These are phyloP conservation scores for Metschnikowia baotianmanensis DNA, from an alignment of 805 yeast genomes.

Conservation along the genomic window DNA sequence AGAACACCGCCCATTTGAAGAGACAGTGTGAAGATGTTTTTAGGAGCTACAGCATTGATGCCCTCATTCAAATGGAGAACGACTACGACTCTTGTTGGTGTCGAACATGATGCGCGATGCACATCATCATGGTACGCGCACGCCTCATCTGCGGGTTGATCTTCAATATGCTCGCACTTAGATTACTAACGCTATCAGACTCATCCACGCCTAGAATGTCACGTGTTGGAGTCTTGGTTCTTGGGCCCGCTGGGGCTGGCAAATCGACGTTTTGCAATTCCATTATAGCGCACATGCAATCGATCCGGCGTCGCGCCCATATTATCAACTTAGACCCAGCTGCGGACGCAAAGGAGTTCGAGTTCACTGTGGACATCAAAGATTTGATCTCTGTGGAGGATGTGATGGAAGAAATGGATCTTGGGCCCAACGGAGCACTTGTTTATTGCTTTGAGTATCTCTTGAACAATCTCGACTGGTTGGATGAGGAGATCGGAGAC, in stretches of 20 bases:
- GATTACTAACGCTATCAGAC: background rate
- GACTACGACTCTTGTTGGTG: constrained; percentile 72
- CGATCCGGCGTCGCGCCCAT: constrained; percentile 90
- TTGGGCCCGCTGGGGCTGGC: constrained; percentile 99
- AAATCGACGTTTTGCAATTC: constrained; percentile 90
- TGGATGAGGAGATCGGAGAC: constrained; percentile 96
- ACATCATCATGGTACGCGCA: constrained; percentile 9
- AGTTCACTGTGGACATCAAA: constrained; percentile 88
- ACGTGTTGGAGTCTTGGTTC: constrained; percentile 86
- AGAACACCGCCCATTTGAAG: constrained; percentile 58
- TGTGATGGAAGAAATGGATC: constrained; percentile 89
- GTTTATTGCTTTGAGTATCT: constrained; percentile 92
- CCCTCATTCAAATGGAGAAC: constrained; percentile 67
- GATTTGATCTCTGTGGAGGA: constrained; percentile 88
- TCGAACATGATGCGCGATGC: constrained; percentile 11
- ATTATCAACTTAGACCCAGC: constrained; percentile 96
- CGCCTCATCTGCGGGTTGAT: constrained; percentile 14
- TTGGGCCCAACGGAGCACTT: constrained; percentile 95
- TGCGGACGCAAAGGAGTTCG: constrained; percentile 89
- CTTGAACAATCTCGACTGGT: constrained; percentile 89
- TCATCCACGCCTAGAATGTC: constrained; percentile 54
- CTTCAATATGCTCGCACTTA: background rate
- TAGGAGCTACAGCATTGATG: constrained; percentile 46
- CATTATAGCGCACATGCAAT: constrained; percentile 81
- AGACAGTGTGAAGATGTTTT: constrained; percentile 59